Evolutionary conservation across 768 basidiomycete genomes (phyloP), one percentile per base, ranked within the genome.

Genomic region (Tubosaeta sp.): DNA sequence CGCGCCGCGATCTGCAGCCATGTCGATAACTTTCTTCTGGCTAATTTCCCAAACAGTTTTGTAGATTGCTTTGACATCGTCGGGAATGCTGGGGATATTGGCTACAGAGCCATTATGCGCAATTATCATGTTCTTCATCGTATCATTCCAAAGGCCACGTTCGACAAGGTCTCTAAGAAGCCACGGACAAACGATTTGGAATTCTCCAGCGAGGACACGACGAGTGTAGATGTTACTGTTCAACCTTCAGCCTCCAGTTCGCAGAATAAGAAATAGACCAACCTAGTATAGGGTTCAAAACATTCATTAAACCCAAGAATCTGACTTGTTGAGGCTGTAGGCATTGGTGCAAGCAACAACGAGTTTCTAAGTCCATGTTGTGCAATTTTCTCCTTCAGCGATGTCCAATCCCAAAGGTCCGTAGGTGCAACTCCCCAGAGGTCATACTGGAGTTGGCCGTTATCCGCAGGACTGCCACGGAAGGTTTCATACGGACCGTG

Each of bases 11-110:
- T 99, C 96, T n/a, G 96, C 96, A 46, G 96, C 88, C 59, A 99
- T 79, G 73, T 99, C 96, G 52, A 99, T 85, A 57, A 99, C 84
- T 67, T 91, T 94, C 89, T 97, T 98, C 76, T 98, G 95, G 40
- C 83, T 86, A 70, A 99, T 94, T 75, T 99, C 95, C 95, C 95
- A 99, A 44, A 97, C 95, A n/a, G 95, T 99, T 77, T 97, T 97
- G 83, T 99, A 99, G 74, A 99, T 94, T 0, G 90, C 89, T 73
- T 96, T 97, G 72, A 94, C 78, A 58, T 96, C 83, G 51, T 84
- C 85, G 2, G 95, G 94, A 58, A 98, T 92, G 42, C 65, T 80
- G 24, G 90, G 86, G 58, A 97, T 92, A 66, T 83, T 90, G 67
- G 95, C 92, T 24, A 90, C 70, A 6, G 87, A 89, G 24, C 88